phyloP scores from a whole-genome alignment of 805 yeast genomes.

The Wilhelminamyces savonicus region DNA sequence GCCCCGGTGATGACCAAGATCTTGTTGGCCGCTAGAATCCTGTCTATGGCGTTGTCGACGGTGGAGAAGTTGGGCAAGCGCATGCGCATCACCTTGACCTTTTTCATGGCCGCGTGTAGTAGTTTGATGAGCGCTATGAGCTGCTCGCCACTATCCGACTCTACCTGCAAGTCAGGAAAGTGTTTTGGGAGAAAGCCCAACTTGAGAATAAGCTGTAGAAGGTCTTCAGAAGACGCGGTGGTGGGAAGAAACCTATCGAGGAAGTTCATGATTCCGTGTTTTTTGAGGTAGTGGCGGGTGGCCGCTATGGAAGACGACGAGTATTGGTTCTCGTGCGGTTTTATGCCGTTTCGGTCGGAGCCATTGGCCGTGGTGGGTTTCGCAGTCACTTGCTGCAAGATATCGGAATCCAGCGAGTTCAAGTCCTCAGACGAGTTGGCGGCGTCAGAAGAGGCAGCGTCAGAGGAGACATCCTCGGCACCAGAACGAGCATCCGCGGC shows the following conservation, averaged over 20 bases:
- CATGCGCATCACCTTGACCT: constrained; percentile 51
- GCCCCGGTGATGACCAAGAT: constrained; percentile 85
- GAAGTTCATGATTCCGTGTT: constrained; percentile 54
- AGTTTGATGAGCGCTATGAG: constrained; percentile 43
- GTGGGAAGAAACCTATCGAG: constrained; percentile 57
- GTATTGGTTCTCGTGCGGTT: neutral
- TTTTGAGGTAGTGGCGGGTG: constrained; percentile 45
- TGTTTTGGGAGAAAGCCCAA: constrained; percentile 53
- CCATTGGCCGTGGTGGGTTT: too few relatives aligned
- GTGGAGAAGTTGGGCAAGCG: constrained; percentile 49
- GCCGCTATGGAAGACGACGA: constrained; percentile 4
- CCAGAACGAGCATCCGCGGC: too few relatives aligned
- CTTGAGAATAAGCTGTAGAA: constrained; percentile 49
- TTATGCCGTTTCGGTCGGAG: neutral
- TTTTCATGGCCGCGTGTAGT: constrained; percentile 59
- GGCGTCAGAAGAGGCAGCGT: neutral
- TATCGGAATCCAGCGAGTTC: neutral
- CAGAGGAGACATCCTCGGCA: too few relatives aligned
- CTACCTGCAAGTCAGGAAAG: constrained; percentile 15
- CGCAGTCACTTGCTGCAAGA: too few relatives aligned
- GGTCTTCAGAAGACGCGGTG: constrained; percentile 51
- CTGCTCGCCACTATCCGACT: constrained; percentile 32
- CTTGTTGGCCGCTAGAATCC: constrained; percentile 49
- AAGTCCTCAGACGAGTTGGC: neutral
- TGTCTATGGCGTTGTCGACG: constrained; percentile 50